phyloP scores from a whole-genome alignment of 2,329 filamentous ascomycete species.

The Paraconiothyrium sp. region DNA sequence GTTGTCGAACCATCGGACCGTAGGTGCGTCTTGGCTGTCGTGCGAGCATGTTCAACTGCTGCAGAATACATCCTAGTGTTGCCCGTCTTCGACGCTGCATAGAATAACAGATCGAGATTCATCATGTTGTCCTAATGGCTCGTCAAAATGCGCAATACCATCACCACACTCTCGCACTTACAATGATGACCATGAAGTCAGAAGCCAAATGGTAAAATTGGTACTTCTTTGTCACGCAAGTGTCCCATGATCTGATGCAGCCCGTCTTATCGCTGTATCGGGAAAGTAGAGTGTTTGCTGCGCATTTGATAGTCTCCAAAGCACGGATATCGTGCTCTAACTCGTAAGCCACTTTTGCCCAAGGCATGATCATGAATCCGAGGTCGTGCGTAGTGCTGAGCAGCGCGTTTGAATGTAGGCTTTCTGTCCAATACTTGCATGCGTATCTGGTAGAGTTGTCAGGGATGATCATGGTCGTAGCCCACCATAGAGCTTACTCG shows the following conservation, averaged over 20 bases:
- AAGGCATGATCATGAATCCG: constrained; percentile 55
- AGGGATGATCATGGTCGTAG: too few relatives aligned
- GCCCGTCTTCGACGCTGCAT: constrained; percentile 46
- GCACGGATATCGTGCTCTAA: constrained; percentile 48
- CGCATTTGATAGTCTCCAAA: constrained; percentile 40
- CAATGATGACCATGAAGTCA: constrained; percentile 54
- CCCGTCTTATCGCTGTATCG: constrained; percentile 46
- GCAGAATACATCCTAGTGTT: constrained; percentile 42
- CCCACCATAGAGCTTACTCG: too few relatives aligned
- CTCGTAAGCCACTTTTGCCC: constrained; percentile 50
- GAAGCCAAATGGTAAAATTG: constrained; percentile 41
- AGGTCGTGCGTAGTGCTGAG: constrained; percentile 52
- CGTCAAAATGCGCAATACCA: not conserved
- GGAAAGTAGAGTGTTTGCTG: constrained; percentile 46
- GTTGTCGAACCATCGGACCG: constrained; percentile 44
- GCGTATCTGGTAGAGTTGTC: constrained; percentile 27
- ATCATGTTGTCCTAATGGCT: constrained; percentile 27
- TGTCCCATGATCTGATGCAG: constrained; percentile 55
- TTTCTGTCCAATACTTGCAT: constrained; percentile 56
- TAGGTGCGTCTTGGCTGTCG: constrained; percentile 51
- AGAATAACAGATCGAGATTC: constrained; percentile 57
- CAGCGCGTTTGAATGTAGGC: constrained; percentile 47
- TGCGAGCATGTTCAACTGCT: constrained; percentile 52
- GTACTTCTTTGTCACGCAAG: constrained; percentile 51
- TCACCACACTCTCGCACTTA: constrained; percentile 23